phyloP scores from a whole-genome alignment of 768 basidiomycete species.

The Postia placenta region DNA sequence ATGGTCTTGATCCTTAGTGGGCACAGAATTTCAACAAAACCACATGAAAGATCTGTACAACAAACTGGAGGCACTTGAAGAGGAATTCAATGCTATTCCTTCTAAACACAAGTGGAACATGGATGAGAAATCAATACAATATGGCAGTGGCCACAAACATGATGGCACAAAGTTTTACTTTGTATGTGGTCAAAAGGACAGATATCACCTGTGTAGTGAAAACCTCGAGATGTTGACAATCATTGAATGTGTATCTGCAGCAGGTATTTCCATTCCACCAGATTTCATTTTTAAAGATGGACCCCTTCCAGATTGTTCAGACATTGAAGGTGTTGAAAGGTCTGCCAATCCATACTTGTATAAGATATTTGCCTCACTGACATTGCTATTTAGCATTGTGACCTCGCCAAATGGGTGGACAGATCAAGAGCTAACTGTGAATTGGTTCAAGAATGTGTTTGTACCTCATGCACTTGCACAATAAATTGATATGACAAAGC shows the following conservation, averaged over 20 bases:
- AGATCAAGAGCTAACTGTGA: conserved; percentile 23
- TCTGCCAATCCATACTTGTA: not conserved
- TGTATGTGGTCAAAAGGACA: not conserved
- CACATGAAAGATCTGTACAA: conserved; percentile 8
- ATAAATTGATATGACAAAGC: conserved; percentile 18
- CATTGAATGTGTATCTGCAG: conserved; percentile 38
- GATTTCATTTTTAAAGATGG: conserved; percentile 30
- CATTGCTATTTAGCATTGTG: conserved; percentile 21
- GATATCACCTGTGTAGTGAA: conserved; percentile 21
- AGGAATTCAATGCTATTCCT: conserved; percentile 6
- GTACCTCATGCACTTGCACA: conserved; percentile 28
- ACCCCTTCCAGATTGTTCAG: not conserved
- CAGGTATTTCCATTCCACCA: conserved; percentile 30
- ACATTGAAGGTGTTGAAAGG: not conserved
- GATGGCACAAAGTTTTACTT: not conserved
- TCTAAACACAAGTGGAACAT: conserved; percentile 9
- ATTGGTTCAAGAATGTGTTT: conserved; percentile 35
- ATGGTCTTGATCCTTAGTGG: conserved; percentile 28
- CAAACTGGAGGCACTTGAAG: conserved; percentile 2
- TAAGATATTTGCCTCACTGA: not conserved
- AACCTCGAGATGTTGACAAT: conserved; percentile 39
- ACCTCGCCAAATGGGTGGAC: conserved; percentile 38
- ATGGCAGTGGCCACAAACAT: conserved; percentile 5
- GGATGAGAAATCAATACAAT: conserved; percentile 20
- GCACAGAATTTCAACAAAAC: conserved; percentile 28